Base-by-base conservation (phyloP, 2,329 filamentous ascomycete genomes). In the Harringtonia aguacate region DNA sequence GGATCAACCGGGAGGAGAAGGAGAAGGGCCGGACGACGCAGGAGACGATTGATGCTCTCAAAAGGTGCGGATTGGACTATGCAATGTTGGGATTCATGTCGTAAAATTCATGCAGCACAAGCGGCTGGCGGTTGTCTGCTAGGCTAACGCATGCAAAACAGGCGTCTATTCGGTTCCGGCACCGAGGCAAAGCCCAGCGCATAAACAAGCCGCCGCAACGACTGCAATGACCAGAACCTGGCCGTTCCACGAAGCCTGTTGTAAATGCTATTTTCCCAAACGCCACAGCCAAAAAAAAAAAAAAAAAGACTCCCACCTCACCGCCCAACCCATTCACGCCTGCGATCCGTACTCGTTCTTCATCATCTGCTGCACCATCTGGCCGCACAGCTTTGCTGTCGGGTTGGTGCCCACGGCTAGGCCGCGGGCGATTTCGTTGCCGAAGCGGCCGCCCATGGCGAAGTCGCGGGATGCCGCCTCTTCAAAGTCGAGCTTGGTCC, bases 361-460 rank as follows among this genome's bases (percentile, higher is more conserved):
- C 77, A 84, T 79, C 39, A 79, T 79, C 60, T 82, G 76, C 40
- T 74, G 70, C 31, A 84, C 79, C 57, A 84, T 84, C 53, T 80
- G 70, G 2, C 79, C 80, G 55, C 80, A 84, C 36, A 84, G 62
- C 62, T 83, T 84, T 3, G 80, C 79, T 15, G 77, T 81, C 21
- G 80, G 79, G 57, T 84, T 84, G 24, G 75, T 74, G 57, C 69
- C 72, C 41, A 83, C 79, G 7, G 77, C 78, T 50, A 84, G 60
- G 5, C 69, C 73, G 56, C 77, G 80, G 18, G 78, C 79, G 49
- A 83, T 70, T 44, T 78, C 75, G 50, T 79, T 82, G 28, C 79
- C 80, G 53, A 77, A 81, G 46, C 75, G 68, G 15, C 78, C 79
- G 27, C 78, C 80, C 48, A 75, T 57, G n/a, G 74, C 72, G 54